phyloP scores from a whole-genome alignment of 2,329 filamentous ascomycete species.

The Colletotrichum sojae region DNA sequence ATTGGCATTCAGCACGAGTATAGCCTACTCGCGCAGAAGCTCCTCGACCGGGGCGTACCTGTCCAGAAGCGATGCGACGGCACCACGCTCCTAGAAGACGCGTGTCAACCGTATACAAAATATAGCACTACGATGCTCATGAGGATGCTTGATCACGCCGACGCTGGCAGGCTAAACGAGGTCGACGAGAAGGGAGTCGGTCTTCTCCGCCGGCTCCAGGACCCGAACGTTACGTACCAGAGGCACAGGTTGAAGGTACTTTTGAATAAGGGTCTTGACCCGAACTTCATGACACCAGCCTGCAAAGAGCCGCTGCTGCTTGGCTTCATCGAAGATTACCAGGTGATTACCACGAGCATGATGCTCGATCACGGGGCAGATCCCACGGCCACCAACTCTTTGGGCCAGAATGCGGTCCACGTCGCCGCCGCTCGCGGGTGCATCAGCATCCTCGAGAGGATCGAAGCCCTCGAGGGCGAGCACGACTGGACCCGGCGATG shows the following conservation, averaged over 20 bases:
- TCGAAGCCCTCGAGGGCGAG: neutral
- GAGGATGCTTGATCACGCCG: slow-evolving; percentile 2
- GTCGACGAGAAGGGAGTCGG: neutral
- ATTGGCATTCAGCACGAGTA: neutral
- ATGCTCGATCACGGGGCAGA: slow-evolving; percentile 15
- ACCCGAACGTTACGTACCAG: neutral
- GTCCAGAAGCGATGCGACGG: neutral
- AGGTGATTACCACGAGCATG: neutral
- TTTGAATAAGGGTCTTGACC: slow-evolving; percentile 2
- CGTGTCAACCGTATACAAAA: neutral
- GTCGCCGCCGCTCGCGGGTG: slow-evolving; percentile 3
- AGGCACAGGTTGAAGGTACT: slow-evolving; percentile 1
- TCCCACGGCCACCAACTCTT: neutral
- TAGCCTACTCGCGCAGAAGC: neutral
- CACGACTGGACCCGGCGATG: slow-evolving; percentile 3
- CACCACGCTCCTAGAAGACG: slow-evolving; percentile 1
- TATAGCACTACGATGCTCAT: slow-evolving; percentile 5
- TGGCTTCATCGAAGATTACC: neutral
- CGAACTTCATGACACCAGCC: neutral
- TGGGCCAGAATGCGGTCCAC: slow-evolving; percentile 12
- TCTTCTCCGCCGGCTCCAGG: slow-evolving; percentile 2
- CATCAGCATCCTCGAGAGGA: slow-evolving; percentile 2
- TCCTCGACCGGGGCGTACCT: slow-evolving; percentile 6
- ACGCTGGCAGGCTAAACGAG: neutral
- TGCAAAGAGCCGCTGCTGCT: neutral